These are phyloP conservation scores for Jacaranda mimosifolia DNA, from an alignment of 257 asterid species.

Conservation along the genomic window DNA sequence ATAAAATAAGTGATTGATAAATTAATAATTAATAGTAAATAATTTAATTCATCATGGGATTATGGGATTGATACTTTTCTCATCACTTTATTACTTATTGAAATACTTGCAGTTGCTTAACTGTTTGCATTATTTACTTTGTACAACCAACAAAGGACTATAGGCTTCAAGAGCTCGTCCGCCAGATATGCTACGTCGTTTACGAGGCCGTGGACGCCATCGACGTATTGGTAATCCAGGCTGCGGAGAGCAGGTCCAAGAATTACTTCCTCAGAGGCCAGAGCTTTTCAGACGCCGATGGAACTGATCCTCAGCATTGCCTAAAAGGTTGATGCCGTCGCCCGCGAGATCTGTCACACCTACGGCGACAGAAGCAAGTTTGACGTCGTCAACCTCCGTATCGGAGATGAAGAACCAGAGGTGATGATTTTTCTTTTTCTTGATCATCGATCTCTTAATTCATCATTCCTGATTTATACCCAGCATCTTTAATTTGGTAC, in stretches of 20 bases:
- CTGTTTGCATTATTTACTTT: no score
- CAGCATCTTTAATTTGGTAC: not conserved
- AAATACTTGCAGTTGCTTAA: no score
- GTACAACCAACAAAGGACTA: no score
- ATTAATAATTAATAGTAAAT: no score
- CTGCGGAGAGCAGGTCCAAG: conserved; percentile 31
- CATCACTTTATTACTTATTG: no score
- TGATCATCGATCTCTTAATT: not conserved
- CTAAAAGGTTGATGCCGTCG: conserved; percentile 20
- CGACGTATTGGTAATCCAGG: conserved; percentile 41
- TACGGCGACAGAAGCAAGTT: not conserved
- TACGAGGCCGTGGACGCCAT: conserved; percentile 48
- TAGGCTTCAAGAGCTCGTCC: conserved; percentile 34
- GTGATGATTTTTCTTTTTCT: not conserved
- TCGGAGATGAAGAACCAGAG: not conserved
- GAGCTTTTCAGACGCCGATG: not conserved
- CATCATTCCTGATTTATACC: not conserved
- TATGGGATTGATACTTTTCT: no score
- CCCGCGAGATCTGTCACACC: conserved; percentile 17
- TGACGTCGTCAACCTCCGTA: not conserved
- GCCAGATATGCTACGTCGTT: conserved; percentile 40
- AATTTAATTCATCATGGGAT: no score
- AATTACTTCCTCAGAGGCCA: not conserved
- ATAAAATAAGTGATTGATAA: no score
- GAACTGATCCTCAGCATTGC: conserved; percentile 27